These are phyloP conservation scores for Termitomyces sp. DNA, from an alignment of 768 basidiomycete species.

Conservation along the genomic window DNA sequence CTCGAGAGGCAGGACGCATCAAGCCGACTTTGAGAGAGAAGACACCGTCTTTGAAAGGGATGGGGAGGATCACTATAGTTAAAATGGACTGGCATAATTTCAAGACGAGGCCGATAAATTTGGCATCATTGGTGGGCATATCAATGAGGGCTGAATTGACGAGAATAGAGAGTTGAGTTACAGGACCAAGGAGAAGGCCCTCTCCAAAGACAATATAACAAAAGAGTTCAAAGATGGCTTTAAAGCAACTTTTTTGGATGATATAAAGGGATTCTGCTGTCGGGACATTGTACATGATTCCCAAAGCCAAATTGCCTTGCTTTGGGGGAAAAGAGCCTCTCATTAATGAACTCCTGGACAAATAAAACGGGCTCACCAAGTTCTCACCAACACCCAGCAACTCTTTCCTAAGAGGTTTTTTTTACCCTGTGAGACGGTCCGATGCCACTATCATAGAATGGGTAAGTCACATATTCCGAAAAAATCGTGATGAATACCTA, in stretches of 20 bases:
- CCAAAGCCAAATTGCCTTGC: conserved; percentile 2
- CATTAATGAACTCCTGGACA: not conserved
- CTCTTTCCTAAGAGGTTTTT: not conserved
- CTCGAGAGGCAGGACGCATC: conserved; percentile 13
- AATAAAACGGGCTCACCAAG: not conserved
- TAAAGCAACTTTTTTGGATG: not conserved
- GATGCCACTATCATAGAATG: not conserved
- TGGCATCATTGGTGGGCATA: not conserved
- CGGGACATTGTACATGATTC: conserved; percentile 5
- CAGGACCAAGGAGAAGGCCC: conserved; percentile 4
- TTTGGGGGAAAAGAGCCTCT: not conserved
- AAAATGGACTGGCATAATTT: conserved; percentile 2
- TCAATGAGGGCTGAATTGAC: conserved; percentile 1
- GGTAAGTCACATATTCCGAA: not conserved
- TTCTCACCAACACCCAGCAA: conserved; percentile 2
- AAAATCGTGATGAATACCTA: not conserved
- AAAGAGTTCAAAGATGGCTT: conserved; percentile 4
- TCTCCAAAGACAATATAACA: conserved; percentile 3
- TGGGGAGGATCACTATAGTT: conserved; percentile 1
- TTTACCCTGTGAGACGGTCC: not conserved
- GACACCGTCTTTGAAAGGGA: not conserved
- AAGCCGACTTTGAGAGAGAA: conserved; percentile 2
- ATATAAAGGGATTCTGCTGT: not conserved
- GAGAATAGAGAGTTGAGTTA: conserved; percentile 1
- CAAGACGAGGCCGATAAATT: not conserved